Base-by-base conservation (phyloP, 2,329 filamentous ascomycete species). In the Cucurbitaria berberidis region DNA sequence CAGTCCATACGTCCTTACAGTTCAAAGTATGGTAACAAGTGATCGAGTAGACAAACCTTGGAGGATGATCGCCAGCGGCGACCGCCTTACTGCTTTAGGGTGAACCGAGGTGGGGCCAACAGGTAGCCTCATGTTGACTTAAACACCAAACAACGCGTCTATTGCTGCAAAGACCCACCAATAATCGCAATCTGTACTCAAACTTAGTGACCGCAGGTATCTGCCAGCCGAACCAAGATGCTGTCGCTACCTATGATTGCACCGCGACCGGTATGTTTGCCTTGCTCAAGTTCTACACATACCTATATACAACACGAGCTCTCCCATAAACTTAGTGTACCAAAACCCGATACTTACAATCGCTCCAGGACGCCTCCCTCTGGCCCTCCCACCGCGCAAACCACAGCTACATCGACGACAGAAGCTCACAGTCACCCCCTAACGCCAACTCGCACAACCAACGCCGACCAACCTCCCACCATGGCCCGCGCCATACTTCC, bases 401-500 rank as follows among this genome's bases (percentile, higher is more conserved):
- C 35, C 57, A 68, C 44, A 43, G 51, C 8, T 62, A 57, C 34
- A 57, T 59, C 18, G 57, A 67, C 42, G 57, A 65, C 18, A 48
- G 61, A 24, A 53, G 48, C 41, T 55, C 62, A 45, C 53, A 56
- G 8, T 61, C 53, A n/a, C 30, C 22, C 60, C 64, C n/a, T 60
- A 63, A 11, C 60, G 3, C 63, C 45, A 59, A 63, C 29, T 22
- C 60, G 13, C 52, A 62, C 10, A 49, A 52, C 45, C 46, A 57
- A 32, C 63, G 64, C 5, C 62, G 58, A 16, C 57, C 63, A 35
- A 56, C 34, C 36, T 62, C 60, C 22, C 63, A 53, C 24, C 65
- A 64, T 30, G 57, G 54, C 42, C 36, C 54, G 9, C 54, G 57
- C 39, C 61, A 59, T 26, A 43, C 86, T 69, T 78, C 83, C 63